Conservation (phyloP, 2,329 filamentous ascomycete species). For the Intubia oerlemansii region DNA sequence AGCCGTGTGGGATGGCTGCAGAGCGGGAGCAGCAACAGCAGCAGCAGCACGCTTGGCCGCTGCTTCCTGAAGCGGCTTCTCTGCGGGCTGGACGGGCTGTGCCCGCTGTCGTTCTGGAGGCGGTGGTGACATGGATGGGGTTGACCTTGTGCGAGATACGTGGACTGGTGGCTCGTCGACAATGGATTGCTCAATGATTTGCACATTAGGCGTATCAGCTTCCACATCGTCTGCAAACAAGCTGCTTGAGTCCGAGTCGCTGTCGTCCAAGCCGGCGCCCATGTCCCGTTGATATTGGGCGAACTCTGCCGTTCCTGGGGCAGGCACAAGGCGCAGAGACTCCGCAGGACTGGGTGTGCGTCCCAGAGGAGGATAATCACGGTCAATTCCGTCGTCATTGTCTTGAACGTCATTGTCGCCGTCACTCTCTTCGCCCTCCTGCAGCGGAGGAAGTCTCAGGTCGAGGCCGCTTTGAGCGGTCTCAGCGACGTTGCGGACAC, state of each 20-base stretch:
- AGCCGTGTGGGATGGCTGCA: constrained; percentile 28
- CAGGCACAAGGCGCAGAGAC: constrained; percentile 19
- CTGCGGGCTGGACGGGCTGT: too few species aligned
- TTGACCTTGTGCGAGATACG: too few species aligned
- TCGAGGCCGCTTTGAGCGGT: constrained; percentile 18
- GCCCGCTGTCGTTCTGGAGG: too few species aligned
- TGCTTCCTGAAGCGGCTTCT: too few species aligned
- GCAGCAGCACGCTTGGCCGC: too few species aligned
- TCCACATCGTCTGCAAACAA: constrained; percentile 23
- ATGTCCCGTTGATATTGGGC: constrained; percentile 11
- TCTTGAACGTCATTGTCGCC: neutral
- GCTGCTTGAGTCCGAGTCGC: constrained; percentile 20
- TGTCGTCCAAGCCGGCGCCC: constrained; percentile 11
- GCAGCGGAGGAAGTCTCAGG: constrained; percentile 15
- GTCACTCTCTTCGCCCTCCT: constrained; percentile 10
- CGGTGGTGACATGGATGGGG: too few species aligned
- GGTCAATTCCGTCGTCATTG: too few species aligned
- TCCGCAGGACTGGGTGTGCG: constrained; percentile 14
- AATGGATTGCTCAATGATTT: constrained; percentile 25
- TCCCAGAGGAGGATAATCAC: neutral
- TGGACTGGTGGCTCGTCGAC: too few species aligned
- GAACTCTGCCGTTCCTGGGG: constrained; percentile 12
- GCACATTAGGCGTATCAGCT: constrained; percentile 23
- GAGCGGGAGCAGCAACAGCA: too few species aligned
- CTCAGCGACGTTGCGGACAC: constrained; percentile 28